Conservation (phyloP, 164 flowering plant species). For the Piper betle region DNA sequence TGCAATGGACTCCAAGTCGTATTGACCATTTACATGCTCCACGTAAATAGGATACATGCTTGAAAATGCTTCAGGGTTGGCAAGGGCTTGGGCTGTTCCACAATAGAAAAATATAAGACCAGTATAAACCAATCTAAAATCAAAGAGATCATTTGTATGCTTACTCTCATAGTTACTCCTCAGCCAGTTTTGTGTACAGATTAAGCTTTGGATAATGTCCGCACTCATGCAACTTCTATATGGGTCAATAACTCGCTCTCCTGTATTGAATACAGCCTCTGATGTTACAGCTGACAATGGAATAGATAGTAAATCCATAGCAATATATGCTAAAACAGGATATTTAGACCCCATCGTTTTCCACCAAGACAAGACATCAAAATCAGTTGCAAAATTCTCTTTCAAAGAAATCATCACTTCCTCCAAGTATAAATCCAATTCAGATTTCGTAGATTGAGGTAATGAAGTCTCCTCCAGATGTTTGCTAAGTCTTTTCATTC, state of each 20-base stretch:
- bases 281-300: slow-evolving; percentile 5
- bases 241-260: slow-evolving; percentile 4
- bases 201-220: slow-evolving; percentile 5
- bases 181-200: slow-evolving; percentile 9
- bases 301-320: slow-evolving; percentile 5
- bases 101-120: too few species aligned
- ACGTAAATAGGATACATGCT: neutral
- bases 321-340: slow-evolving; percentile 19
- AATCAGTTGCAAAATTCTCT: slow-evolving; percentile 16
- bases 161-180: neutral
- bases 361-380: slow-evolving; percentile 91
- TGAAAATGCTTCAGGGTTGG: neutral
- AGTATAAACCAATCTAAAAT: too few species aligned
- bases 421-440: slow-evolving; percentile 6
- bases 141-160: neutral
- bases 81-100: neutral
- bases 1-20: neutral
- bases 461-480: neutral
- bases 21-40: neutral
- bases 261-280: slow-evolving; percentile 3
- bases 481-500: slow-evolving; percentile 1
- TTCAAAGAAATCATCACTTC: slow-evolving; percentile 3
- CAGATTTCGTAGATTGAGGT: slow-evolving; percentile 4
- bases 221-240: slow-evolving; percentile 2
- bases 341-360: slow-evolving; percentile 52